These are phyloP conservation scores for Paecilomyces fulvus DNA, from an alignment of 2,329 filamentous ascomycete species.

Conservation along the genomic window DNA sequence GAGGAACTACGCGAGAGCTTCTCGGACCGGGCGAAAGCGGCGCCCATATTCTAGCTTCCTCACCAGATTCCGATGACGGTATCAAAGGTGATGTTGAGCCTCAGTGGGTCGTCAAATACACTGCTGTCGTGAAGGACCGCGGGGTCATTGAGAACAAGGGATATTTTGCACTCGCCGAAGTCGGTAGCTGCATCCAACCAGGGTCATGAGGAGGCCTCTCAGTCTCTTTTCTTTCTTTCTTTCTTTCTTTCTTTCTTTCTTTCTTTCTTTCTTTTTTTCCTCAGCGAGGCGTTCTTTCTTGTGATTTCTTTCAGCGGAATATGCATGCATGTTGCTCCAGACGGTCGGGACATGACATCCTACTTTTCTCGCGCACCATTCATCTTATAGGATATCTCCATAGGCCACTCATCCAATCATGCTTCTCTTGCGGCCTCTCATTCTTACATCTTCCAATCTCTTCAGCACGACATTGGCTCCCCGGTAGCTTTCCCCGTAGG, in stretches of 20 bases:
- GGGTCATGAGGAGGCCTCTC: slow-evolving; percentile 14
- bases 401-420: slow-evolving; percentile 68
- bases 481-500: slow-evolving; percentile 67
- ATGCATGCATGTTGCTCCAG: slow-evolving; percentile 5
- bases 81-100: slow-evolving; percentile 72
- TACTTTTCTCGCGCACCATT: neutral
- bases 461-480: slow-evolving; percentile 66
- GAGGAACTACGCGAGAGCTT: slow-evolving; percentile 75
- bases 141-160: slow-evolving; percentile 98
- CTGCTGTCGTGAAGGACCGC: slow-evolving; percentile 83
- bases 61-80: slow-evolving; percentile 43
- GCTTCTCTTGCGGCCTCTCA: slow-evolving; percentile 91
- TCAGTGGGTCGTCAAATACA: slow-evolving; percentile 96
- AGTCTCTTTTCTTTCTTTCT: slow-evolving; percentile 7
- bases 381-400: neutral
- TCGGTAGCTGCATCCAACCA: slow-evolving; percentile 42
- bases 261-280: slow-evolving; percentile 4
- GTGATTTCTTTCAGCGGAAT: slow-evolving; percentile 2
- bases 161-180: slow-evolving; percentile 80
- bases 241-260: slow-evolving; percentile 4
- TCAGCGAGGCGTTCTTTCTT: slow-evolving; percentile 16
- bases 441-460: slow-evolving; percentile 81
- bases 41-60: slow-evolving; percentile 64
- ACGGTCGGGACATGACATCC: neutral
- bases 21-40: slow-evolving; percentile 64